Evolutionary conservation across 2,329 filamentous ascomycete genomes (phyloP).

Genomic region (Simplicillium sp.): DNA sequence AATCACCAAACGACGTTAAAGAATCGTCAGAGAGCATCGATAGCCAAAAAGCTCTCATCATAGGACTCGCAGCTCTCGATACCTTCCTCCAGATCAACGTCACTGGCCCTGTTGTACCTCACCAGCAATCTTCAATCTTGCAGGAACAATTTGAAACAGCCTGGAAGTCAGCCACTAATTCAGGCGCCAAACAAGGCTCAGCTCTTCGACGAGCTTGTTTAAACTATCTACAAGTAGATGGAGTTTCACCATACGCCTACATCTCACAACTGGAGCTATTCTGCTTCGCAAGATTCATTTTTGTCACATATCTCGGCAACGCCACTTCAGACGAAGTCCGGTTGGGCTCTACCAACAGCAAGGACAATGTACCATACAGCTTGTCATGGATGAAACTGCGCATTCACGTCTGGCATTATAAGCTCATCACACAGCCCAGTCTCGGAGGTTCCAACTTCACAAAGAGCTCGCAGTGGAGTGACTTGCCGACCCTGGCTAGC

Average conservation of each 20-base stretch:
- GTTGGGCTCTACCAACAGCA: conserved; percentile 12
- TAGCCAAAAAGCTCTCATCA: background rate
- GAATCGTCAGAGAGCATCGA: background rate
- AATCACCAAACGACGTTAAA: background rate
- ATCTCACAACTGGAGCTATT: conserved; percentile 81
- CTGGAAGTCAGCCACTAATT: conserved; percentile 12
- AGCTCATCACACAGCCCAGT: conserved; percentile 47
- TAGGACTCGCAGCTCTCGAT: conserved; percentile 36
- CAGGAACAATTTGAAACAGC: conserved; percentile 29
- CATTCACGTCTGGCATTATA: conserved; percentile 60
- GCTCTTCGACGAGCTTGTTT: conserved; percentile 50
- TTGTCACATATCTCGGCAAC: conserved; percentile 19
- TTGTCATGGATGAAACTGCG: conserved; percentile 58
- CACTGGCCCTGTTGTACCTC: conserved; percentile 68
- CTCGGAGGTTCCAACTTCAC: conserved; percentile 46
- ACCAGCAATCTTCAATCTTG: conserved; percentile 14
- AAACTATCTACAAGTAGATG: conserved; percentile 66
- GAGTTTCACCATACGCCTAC: conserved; percentile 75
- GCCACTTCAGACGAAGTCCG: conserved; percentile 14
- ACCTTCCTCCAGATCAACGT: conserved; percentile 81
- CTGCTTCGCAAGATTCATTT: conserved; percentile 53
- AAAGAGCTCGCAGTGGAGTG: conserved; percentile 48
- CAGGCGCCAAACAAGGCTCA: background rate
- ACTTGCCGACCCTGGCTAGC: conserved; percentile 46
- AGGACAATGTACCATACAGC: conserved; percentile 31